Conservation (phyloP, 1,284 basidiomycete genomes). For the Ganoderma sinense region DNA sequence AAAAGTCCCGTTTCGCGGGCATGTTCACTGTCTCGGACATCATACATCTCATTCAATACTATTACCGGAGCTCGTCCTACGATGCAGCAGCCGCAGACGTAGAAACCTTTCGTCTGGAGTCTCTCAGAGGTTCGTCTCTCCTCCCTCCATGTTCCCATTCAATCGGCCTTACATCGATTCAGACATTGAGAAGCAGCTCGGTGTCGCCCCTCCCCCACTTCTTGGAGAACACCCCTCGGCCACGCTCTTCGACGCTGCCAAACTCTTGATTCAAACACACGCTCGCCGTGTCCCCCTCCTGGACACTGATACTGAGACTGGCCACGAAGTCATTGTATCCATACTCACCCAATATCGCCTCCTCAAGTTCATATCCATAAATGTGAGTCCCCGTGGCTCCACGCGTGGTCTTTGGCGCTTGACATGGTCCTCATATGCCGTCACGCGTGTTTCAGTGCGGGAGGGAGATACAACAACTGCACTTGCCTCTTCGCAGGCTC, state of each 20-base stretch:
- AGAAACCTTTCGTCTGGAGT: conserved; percentile 92
- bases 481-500: conserved; percentile 84
- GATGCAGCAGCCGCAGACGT: conserved; percentile 92
- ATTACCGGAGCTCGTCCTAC: conserved; percentile 89
- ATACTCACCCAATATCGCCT: conserved; percentile 98
- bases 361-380: conserved; percentile 98
- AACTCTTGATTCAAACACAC: conserved; percentile 93
- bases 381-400: conserved; percentile 65
- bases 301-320: conserved; percentile 93
- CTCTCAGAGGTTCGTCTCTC: conserved; percentile 74
- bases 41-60: conserved; percentile 97
- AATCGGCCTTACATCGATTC: conserved; percentile 29
- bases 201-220: conserved; percentile 93
- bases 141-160: conserved; percentile 27
- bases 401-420: conserved; percentile 17
- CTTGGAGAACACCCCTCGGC: conserved; percentile 89
- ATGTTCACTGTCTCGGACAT: conserved; percentile 98
- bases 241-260: conserved; percentile 91
- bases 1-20: conserved; percentile 88
- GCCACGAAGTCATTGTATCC: conserved; percentile 94
- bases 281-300: conserved; percentile 94
- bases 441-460: conserved; percentile 55
- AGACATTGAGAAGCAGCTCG: conserved; percentile 93
- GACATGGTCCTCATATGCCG: conserved; percentile 19
- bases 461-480: conserved; percentile 79